Base-by-base conservation (phyloP, 1,284 basidiomycete species). In the Irpex sp. region DNA sequence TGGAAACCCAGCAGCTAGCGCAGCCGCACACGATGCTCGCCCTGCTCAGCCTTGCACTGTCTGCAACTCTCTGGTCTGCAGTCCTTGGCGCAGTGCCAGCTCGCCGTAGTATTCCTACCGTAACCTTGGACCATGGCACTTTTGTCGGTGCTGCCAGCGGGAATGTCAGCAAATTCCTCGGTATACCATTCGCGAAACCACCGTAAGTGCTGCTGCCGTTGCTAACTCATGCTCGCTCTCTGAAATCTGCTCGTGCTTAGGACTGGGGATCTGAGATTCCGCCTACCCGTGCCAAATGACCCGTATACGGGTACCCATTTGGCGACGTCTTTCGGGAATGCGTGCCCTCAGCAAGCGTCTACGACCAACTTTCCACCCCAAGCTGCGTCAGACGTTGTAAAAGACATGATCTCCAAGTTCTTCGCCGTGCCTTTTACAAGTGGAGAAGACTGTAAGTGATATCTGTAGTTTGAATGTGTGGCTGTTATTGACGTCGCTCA, bases 271-370 rank as follows among this genome's bases (percentile, higher is more conserved):
- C 62, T 68, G 8, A 69, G 85, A 0, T 84, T 86, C 67, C 76
- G 77, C 17, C 71, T 81, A 0, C 85, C 85, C 0, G 71, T 78
- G 48, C 66, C 81, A 0, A 77, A 76, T 19, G 61, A 74, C 0
- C 68, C 79, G 1, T 85, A 85, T 67, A 76, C 67, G 1, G 77
- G 76, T 1, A 74, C 70, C 0, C 69, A 80, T 55, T 66, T 72
- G n/a, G 82, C 81, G 0, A 78, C 75, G 0, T 62, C 69, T 0
- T 85, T 77, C 64, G 84, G 84, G 0, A 71, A 75, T 9, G 71
- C 79, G 1, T 87, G 85, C 64, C 80, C 81, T 9, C 85, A 86
- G 61, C 83, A 85, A 66, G 69, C 70, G 0, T 60, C 77, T 13
- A 64, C 15, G 5, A 59, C 61, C 57, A 34, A 77, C 61, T 61